Base-by-base conservation (phyloP, 2,329 filamentous ascomycete species). In the Claviceps capensis region DNA sequence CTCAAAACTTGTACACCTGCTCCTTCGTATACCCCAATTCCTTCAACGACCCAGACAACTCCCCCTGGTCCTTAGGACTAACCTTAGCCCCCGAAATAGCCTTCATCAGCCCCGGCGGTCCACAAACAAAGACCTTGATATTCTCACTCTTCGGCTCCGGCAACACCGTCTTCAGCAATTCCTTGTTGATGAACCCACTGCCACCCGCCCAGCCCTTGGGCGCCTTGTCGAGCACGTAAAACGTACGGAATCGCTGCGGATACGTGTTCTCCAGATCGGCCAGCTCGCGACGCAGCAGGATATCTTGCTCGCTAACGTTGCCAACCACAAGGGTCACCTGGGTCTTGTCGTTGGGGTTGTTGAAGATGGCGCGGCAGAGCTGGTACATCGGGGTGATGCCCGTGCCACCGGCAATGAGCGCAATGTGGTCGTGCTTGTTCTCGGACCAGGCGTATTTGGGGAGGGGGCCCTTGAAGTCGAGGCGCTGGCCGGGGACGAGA, bases 361-460 rank as follows among this genome's bases (percentile, higher is more conserved):
- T 88, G 82, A 97, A 95, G 72, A 98, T 95, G 65, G 83, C 79
- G 56, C 88, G 88, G 58, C 82, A 76, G 46, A 98, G 82, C 76
- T 98, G 93, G 77, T 87, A 97, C 91, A 97, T 96, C 60, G 93
- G 93, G 11, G 93, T 93, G 69, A 98, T 95, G 55, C 93, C 93
- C 7, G 93, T 96, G 58, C 93, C 93, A 62, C 93, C 93, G n/a
- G 91, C 88, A 57, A 98, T 79, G 58, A 91, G 76, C 41, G 81
- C 84, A 61, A 94, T 81, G 75, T 97, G 89, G 55, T 87, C 74
- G 74, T 96, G 90, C 80, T 95, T 96, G 79, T 97, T 97, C 60
- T 83, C 65, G 50, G 80, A 66, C 90, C 90, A 97, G 36, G 81
- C 71, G 71, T 96, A 97, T 72, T 98, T 98, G 62, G 88, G 87